Evolutionary conservation across 176 grass and related monocot species (phyloP).

Genomic region (Triticum turgidum): DNA sequence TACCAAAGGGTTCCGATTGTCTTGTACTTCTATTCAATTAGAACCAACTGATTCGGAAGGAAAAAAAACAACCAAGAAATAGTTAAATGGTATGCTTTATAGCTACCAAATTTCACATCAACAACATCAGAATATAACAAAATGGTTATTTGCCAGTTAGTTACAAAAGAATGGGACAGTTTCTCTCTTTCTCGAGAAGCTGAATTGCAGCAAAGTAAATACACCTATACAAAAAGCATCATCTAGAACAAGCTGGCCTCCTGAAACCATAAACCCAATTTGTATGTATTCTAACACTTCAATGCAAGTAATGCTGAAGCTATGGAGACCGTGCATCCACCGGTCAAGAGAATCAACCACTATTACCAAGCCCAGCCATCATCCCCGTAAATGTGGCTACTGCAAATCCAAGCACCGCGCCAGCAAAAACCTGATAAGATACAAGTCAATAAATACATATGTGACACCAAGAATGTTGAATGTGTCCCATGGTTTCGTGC

Average conservation of each 20-base stretch:
- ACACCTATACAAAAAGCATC: slow-evolving; percentile 29
- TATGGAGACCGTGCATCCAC: slow-evolving; percentile 17
- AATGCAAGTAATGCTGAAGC: slow-evolving; percentile 19
- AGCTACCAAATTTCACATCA: slow-evolving; percentile 4
- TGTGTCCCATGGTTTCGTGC: not conserved
- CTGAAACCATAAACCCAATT: slow-evolving; percentile 24
- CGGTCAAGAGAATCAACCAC: slow-evolving; percentile 42
- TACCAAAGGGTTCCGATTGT: not conserved
- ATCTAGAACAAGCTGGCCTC: slow-evolving; percentile 10
- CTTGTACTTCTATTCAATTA: not conserved
- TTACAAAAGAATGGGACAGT: slow-evolving; percentile 41
- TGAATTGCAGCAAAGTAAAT: slow-evolving; percentile 14
- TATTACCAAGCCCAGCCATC: slow-evolving; percentile 42
- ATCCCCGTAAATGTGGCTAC: slow-evolving; percentile 65
- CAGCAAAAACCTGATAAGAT: slow-evolving; percentile 60
- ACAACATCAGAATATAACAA: slow-evolving; percentile 16
- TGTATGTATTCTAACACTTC: slow-evolving; percentile 31
- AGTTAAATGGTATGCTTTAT: not conserved
- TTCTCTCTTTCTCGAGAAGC: not conserved
- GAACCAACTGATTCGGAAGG: not conserved
- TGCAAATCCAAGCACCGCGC: slow-evolving; percentile 68
- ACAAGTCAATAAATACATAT: not conserved
- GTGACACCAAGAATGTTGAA: not conserved
- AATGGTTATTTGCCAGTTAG: slow-evolving; percentile 2
- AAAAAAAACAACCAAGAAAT: not conserved